Percentiles rank a stretch among this genome's conserved stretches.
These are phyloP conservation scores for Linnemannia hyalina DNA, from an alignment of 192 early-diverging fungal species.

Conservation along the genomic window DNA sequence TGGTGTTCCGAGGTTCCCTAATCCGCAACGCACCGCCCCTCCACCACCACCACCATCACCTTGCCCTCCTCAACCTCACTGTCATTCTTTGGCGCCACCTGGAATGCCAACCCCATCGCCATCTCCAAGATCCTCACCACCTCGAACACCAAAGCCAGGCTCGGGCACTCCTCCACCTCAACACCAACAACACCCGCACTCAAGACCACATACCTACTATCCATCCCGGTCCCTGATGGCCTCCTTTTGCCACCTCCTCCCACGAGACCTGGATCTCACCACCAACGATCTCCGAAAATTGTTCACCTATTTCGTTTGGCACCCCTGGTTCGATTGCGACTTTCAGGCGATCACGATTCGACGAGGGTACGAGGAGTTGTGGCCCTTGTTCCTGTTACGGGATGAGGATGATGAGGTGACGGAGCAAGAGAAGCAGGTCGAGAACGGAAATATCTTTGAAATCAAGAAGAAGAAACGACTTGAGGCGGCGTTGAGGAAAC, in stretches of 20 bases:
- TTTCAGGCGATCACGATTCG: conserved; percentile 37
- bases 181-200: background rate
- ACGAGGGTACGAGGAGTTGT: conserved; percentile 14
- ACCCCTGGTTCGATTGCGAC: conserved; percentile 37
- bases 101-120: background rate
- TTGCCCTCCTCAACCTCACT: no score
- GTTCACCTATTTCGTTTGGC: conserved; percentile 37
- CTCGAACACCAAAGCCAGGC: background rate
- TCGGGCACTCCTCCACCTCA: no score
- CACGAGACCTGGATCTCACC: background rate
- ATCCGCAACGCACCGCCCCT: background rate
- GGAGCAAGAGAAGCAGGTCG: background rate
- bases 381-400: conserved; percentile 30
- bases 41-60: no score
- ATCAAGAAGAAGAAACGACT: no score
- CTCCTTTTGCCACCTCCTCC: conserved; percentile 18
- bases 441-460: no score
- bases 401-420: conserved; percentile 14
- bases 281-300: conserved; percentile 25
- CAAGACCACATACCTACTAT: background rate
- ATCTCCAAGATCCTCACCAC: background rate
- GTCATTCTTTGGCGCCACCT: no score
- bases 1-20: background rate
- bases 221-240: conserved; percentile 36
- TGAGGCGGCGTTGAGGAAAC: no score